Base-by-base conservation (phyloP, 495 filamentous ascomycete genomes). In the Talaromyces ruber region DNA sequence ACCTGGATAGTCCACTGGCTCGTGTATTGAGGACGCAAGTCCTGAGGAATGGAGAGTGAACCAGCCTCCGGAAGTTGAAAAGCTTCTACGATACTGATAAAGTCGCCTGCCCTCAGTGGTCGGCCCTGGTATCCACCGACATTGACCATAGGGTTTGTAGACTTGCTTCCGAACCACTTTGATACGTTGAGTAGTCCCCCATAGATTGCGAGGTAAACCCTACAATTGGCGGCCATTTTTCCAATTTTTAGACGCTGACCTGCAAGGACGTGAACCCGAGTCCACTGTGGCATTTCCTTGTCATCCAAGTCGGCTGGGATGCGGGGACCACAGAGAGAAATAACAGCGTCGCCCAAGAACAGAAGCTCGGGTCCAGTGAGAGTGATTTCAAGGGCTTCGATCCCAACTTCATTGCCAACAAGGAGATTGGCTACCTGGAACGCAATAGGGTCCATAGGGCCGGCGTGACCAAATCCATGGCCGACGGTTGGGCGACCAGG, bases 61-160 rank as follows among this genome's bases (percentile, higher is more conserved):
- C 73, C 29, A 32, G 16, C 25, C 9, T 34, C 30, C 0, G 26
- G 53, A 32, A 12, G 53, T 11, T 29, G 53, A 12, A 11, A 34
- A 34, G 22, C 53, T 56, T 32, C 12, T 28, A 16, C 12, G 56
- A 79, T 74, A 0, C 70, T 68, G 3, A 86, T 67, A 22, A 82
- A 66, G 60, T 86, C 85, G 6, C 83, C 81, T 18, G 77, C 65
- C 5, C 75, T 74, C 30, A 88, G 73, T 34, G 72, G 68, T 61
- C 85, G 72, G 3, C 84, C 85, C 68, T 87, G 78, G 32, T 79
- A 80, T 1, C 85, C 85, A n/a, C 85, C 85, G 53, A 85, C 75
- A 5, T 68, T 76, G 12, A 85, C 74, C 55, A 79, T 72, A 6
- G 84, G 82, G 24, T 78, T 77, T 1, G 83, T 86, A 0, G 81